Conservation (phyloP, 2,329 filamentous ascomycete species). For the Alternaria incomplexa region DNA sequence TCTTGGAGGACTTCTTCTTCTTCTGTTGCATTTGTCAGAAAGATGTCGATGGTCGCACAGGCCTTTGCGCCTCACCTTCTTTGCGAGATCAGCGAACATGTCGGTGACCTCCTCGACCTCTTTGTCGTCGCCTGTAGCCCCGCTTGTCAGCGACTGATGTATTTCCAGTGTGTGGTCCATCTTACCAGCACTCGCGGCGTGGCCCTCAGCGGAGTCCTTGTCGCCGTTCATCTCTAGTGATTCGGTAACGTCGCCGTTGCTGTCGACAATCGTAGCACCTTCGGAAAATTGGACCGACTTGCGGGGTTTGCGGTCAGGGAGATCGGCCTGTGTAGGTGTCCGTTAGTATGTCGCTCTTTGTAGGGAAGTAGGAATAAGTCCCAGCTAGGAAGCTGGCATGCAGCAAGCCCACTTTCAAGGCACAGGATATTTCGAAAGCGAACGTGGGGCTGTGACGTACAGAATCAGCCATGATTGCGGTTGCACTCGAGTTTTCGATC, state of each 20-base stretch:
- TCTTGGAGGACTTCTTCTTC: slow-evolving; percentile 67
- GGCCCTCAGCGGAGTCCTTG: slow-evolving; percentile 81
- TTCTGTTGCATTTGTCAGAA: slow-evolving; percentile 53
- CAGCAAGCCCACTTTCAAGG: slow-evolving; percentile 1
- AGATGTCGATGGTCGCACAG: background rate
- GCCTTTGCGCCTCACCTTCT: slow-evolving; percentile 56
- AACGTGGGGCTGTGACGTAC: slow-evolving; percentile 43
- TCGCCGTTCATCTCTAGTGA: slow-evolving; percentile 73
- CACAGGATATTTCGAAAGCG: slow-evolving; percentile 23
- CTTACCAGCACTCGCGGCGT: slow-evolving; percentile 52
- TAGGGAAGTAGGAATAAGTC: background rate
- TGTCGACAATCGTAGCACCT: slow-evolving; percentile 84
- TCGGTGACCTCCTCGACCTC: slow-evolving; percentile 68
- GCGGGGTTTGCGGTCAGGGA: slow-evolving; percentile 72
- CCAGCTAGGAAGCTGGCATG: background rate
- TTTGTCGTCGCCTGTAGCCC: slow-evolving; percentile 55
- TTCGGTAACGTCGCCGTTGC: slow-evolving; percentile 83
- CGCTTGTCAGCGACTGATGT: slow-evolving; percentile 26
- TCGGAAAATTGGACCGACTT: slow-evolving; percentile 96
- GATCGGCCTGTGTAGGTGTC: slow-evolving; percentile 49
- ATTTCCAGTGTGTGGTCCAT: slow-evolving; percentile 10
- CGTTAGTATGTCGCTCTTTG: slow-evolving; percentile 24
- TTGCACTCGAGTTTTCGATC: slow-evolving; percentile 20
- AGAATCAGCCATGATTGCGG: slow-evolving; percentile 61
- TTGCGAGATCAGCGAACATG: slow-evolving; percentile 70